phyloP scores from a whole-genome alignment of 208 protist species.

The Trypanosoma platydactyli region DNA sequence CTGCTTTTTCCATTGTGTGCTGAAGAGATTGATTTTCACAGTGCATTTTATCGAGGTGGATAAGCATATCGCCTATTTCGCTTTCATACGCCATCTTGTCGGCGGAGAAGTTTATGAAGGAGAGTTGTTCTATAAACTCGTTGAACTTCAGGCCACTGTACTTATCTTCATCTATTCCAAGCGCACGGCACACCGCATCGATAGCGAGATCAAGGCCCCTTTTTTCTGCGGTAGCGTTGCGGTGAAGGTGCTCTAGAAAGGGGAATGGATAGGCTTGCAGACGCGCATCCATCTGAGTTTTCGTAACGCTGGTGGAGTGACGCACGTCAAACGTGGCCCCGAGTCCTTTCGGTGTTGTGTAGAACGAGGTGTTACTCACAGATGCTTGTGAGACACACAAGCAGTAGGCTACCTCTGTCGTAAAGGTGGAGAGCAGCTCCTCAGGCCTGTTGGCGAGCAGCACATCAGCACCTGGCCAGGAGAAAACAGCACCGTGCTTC shows the following conservation, averaged over 20 bases:
- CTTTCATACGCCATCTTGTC: constrained; percentile 69
- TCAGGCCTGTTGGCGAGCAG: constrained; percentile 49
- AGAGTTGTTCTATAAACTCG: constrained; percentile 50
- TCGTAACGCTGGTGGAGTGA: constrained; percentile 29
- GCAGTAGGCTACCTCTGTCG: constrained; percentile 32
- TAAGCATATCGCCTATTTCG: constrained; percentile 61
- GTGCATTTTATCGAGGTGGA: constrained; percentile 48
- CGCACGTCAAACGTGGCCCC: constrained; percentile 35
- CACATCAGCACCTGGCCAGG: constrained; percentile 29
- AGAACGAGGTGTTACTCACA: constrained; percentile 30
- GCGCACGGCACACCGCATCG: constrained; percentile 34
- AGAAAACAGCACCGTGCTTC: constrained; percentile 38
- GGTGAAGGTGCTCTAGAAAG: constrained; percentile 35
- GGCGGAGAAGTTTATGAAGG: constrained; percentile 26
- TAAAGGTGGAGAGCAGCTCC: constrained; percentile 36
- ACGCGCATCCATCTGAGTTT: constrained; percentile 29
- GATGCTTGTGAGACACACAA: constrained; percentile 38
- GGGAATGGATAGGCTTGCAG: constrained; percentile 37
- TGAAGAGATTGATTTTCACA: constrained; percentile 58
- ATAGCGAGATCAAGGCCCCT: constrained; percentile 52
- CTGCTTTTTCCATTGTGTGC: constrained; percentile 47
- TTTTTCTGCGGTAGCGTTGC: constrained; percentile 26
- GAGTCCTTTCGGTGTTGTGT: constrained; percentile 24
- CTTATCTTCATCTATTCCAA: constrained; percentile 35
- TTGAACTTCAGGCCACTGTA: constrained; percentile 43